phyloP scores from a whole-genome alignment of 345 rosid species.

The Abelmoschus esculentus region DNA sequence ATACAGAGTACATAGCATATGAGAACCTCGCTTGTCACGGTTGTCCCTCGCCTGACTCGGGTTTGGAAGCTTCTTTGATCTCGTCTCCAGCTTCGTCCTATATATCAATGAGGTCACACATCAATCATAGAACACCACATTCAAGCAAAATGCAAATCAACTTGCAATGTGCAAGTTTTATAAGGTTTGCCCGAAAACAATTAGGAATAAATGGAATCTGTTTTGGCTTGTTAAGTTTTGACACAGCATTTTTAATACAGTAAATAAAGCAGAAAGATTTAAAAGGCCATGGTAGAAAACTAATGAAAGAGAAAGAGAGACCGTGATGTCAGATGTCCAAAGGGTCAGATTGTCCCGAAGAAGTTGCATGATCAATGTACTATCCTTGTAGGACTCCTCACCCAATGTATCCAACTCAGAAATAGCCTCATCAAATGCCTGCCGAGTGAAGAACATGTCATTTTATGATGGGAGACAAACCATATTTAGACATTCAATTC shows the following conservation, averaged over 20 bases:
- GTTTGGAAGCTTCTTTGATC: constrained; percentile 75
- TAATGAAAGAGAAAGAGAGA: constrained; percentile 14
- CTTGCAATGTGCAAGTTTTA: no score
- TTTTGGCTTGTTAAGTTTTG: no score
- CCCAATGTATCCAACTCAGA: constrained; percentile 93
- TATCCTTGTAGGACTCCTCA: constrained; percentile 97
- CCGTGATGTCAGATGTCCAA: constrained; percentile 93
- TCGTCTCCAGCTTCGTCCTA: constrained; percentile 85
- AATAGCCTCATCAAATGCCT: constrained; percentile 97
- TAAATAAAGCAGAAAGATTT: no score
- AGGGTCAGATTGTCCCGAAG: constrained; percentile 91
- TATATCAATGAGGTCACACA: constrained; percentile 4
- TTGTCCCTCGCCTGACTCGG: constrained; percentile 46
- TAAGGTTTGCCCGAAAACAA: no score
- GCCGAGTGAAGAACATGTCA: constrained; percentile 4
- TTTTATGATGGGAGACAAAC: no score
- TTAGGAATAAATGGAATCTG: no score
- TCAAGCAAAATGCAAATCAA: no score
- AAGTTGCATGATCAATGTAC: constrained; percentile 94
- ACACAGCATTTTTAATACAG: no score
- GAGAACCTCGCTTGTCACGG: constrained; percentile 26
- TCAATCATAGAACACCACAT: neutral
- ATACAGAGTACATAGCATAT: constrained; percentile 23
- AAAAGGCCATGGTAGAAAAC: no score
- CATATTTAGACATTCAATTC: no score